Evolutionary conservation across 2,329 filamentous ascomycete genomes (phyloP).

Genomic region (Elsinoe ampelina): DNA sequence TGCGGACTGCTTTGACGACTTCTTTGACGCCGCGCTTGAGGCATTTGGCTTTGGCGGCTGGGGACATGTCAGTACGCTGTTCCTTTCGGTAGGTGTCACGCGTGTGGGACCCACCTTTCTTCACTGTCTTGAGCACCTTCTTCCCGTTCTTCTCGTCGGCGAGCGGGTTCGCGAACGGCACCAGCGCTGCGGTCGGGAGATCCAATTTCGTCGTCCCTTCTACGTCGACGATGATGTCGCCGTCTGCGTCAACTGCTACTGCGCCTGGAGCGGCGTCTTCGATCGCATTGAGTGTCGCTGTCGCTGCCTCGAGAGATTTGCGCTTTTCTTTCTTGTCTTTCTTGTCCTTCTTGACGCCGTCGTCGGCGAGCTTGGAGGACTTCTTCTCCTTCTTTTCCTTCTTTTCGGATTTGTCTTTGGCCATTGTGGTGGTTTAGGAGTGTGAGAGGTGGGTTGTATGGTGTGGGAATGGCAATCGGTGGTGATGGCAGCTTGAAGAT

Average conservation of each 20-base stretch:
- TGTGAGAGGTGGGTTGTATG: not conserved
- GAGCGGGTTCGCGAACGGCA: conserved; percentile 75
- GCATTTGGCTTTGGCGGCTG: conserved; percentile 88
- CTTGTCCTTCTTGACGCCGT: conserved; percentile 41
- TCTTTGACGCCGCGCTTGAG: conserved; percentile 98
- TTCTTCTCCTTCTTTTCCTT: conserved; percentile 32
- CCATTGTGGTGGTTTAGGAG: conserved; percentile 22
- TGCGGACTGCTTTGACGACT: conserved; percentile 95
- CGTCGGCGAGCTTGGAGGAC: conserved; percentile 28
- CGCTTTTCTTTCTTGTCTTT: conserved; percentile 49
- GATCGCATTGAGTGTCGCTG: conserved; percentile 56
- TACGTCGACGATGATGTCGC: conserved; percentile 31
- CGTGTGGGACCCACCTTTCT: conserved; percentile 41
- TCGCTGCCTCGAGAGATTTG: conserved; percentile 52
- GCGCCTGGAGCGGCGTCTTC: conserved; percentile 44
- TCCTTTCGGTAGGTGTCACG: not conserved
- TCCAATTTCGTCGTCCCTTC: conserved; percentile 32
- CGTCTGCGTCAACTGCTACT: conserved; percentile 33
- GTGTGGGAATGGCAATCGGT: not conserved
- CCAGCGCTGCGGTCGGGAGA: conserved; percentile 47
- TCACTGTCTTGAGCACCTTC: conserved; percentile 56
- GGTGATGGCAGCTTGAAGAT: not conserved
- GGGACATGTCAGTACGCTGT: not conserved
- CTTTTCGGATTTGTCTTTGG: conserved; percentile 33
- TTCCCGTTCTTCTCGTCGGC: conserved; percentile 66